Conservation (phyloP, 257 asterid genomes). For the Solanum dulcamara region DNA sequence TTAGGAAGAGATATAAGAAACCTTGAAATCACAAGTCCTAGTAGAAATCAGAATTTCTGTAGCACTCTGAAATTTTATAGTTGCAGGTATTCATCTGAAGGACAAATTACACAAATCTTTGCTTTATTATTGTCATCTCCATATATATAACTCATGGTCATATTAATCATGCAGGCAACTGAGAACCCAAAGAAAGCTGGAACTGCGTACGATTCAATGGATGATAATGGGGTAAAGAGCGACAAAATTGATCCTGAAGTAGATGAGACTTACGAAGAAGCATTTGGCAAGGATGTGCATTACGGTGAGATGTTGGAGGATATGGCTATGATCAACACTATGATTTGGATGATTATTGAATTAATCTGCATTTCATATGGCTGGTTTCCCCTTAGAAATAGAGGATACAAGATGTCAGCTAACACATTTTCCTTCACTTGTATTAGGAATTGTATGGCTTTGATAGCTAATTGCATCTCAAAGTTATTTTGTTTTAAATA, state of each 20-base stretch:
- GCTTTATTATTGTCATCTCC: not conserved
- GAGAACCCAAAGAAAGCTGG: conserved; percentile 24
- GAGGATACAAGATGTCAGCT: not conserved
- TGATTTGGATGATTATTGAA: not conserved
- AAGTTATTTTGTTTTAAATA: too few relatives aligned
- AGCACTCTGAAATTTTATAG: not conserved
- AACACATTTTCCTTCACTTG: not conserved
- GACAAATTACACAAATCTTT: not conserved
- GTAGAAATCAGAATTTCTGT: not conserved
- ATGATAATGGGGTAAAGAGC: conserved; percentile 1
- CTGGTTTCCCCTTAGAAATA: not conserved
- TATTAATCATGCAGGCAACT: conserved; percentile 13
- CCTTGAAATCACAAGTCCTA: not conserved
- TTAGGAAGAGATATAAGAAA: not conserved
- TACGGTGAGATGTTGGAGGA: conserved; percentile 13
- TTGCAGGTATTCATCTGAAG: not conserved
- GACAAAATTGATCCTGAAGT: conserved; percentile 4
- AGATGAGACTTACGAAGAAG: conserved; percentile 7
- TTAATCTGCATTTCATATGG: not conserved
- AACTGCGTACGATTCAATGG: not conserved
- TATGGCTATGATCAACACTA: conserved; percentile 13
- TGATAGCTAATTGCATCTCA: too few relatives aligned
- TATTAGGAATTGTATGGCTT: not conserved
- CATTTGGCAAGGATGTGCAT: not conserved
- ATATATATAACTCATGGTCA: not conserved